Evolutionary conservation across 2,329 filamentous ascomycete genomes (phyloP), one percentile per base, ranked within the genome.

Genomic region (Botryotinia calthae): DNA sequence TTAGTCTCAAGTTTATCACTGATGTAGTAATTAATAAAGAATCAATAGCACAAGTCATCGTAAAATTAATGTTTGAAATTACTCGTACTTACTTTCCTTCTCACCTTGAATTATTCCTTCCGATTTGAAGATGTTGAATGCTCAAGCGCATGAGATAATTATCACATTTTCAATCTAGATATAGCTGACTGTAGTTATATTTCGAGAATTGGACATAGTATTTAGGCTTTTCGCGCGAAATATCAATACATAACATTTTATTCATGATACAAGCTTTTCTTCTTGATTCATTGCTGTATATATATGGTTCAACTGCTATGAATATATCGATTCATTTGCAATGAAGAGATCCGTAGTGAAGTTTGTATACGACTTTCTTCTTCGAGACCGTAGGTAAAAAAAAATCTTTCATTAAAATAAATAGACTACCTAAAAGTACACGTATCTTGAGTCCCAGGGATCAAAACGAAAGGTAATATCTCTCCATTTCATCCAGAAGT

Each of bases 131-230:
- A 54, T n/a, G 2, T n/a, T 1, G 14, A 28, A 18, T 54, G 0
- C 14, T 9, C n/a, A 54, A 1, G 51, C n/a, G 14, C 4, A 7
- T 54, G 7, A 8, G 0, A 54, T 1, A 0, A 8, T 18, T 0
- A 28, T 54, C 6, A 28, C 3, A 18, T 28, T 54, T 18, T 9
- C 2, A 16, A 28, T 16, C 14, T 6, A 54, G n/a, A 54, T 28
- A 18, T 28, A n/a, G 12, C 12, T 54, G 51, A 8, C n/a, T 18
- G n/a, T n/a, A 28, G n/a, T n/a, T 54, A 28, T 12, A 54, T 54
- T 28, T 8, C 8, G 14, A 54, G 12, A 54, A 18, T 16, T n/a
- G 48, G n/a, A n/a, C n/a, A n/a, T n/a, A n/a, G n/a, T n/a, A n/a
- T n/a, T n/a, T n/a, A n/a, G n/a, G n/a, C n/a, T n/a, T n/a, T n/a